Conservation (phyloP, 352 stramenopile species). For the Globisporangium takayamanum region DNA sequence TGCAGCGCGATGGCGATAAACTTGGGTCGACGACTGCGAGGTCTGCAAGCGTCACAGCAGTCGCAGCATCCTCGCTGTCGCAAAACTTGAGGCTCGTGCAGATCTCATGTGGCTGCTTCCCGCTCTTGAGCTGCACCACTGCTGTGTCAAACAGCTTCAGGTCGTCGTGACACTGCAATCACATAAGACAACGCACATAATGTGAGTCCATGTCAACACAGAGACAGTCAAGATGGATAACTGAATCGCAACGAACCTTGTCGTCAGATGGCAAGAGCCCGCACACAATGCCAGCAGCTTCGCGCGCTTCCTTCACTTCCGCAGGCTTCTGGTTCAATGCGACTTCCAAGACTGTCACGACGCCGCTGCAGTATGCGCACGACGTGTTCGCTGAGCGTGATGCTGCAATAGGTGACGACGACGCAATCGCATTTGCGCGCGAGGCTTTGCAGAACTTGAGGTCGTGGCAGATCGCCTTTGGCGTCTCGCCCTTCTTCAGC, state of each 20-base stretch:
- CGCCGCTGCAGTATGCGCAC: conserved; percentile 55
- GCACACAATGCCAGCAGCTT: conserved; percentile 60
- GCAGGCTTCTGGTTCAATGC: conserved; percentile 50
- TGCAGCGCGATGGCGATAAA: conserved; percentile 35
- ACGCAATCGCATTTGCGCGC: background rate
- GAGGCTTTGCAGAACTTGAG: conserved; percentile 42
- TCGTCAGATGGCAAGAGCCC: conserved; percentile 58
- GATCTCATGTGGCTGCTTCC: conserved; percentile 56
- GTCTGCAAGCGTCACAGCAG: conserved; percentile 21
- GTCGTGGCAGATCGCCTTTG: conserved; percentile 55
- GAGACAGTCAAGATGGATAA: background rate
- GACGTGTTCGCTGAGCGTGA: conserved; percentile 18
- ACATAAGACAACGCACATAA: background rate
- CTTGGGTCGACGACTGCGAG: conserved; percentile 36
- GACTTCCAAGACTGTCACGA: conserved; percentile 58
- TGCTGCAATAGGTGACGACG: background rate
- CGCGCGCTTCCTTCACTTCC: conserved; percentile 49
- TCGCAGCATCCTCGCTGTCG: conserved; percentile 10
- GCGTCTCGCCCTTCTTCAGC: conserved; percentile 56
- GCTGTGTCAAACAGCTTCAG: conserved; percentile 64
- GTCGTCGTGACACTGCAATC: conserved; percentile 46
- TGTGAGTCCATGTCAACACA: no score
- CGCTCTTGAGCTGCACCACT: conserved; percentile 35
- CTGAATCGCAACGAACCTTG: conserved; percentile 23
- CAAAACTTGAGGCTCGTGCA: conserved; percentile 54